These are phyloP conservation scores for Protomyces inundatus DNA, from an alignment of 1,139 yeast genomes.

Conservation along the genomic window DNA sequence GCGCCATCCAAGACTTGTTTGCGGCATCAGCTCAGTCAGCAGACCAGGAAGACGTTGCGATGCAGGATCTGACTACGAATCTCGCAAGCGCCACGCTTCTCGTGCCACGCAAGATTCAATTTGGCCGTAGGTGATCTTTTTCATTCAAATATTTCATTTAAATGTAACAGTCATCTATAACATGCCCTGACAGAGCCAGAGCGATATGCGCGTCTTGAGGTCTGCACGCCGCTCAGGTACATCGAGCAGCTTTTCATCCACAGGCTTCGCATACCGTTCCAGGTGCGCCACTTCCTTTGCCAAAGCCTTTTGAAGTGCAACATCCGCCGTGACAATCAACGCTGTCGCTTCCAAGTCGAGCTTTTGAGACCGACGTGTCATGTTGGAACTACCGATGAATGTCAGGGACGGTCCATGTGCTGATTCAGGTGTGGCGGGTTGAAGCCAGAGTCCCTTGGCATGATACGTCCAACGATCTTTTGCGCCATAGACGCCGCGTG, in stretches of 20 bases:
- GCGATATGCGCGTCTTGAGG: constrained; percentile 7
- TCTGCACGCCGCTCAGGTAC: constrained; percentile 23
- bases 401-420: constrained; percentile 7
- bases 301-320: constrained; percentile 54
- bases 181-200: constrained; percentile 25
- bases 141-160: neutral
- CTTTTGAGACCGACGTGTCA: constrained; percentile 77
- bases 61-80: neutral
- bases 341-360: constrained; percentile 87
- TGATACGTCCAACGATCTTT: constrained; percentile 94
- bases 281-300: constrained; percentile 59
- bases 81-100: neutral
- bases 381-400: constrained; percentile 17
- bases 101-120: neutral
- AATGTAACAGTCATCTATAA: neutral
- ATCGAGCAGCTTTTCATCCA: constrained; percentile 25
- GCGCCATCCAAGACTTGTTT: neutral
- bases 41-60: neutral
- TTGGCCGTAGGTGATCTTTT: neutral
- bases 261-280: constrained; percentile 37
- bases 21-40: neutral
- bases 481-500: constrained; percentile 73
- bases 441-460: constrained; percentile 91
- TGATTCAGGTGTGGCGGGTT: constrained; percentile 45
- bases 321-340: constrained; percentile 65